Evolutionary conservation across 2,329 filamentous ascomycete genomes (phyloP).

Genomic region (Talaromyces sp.): DNA sequence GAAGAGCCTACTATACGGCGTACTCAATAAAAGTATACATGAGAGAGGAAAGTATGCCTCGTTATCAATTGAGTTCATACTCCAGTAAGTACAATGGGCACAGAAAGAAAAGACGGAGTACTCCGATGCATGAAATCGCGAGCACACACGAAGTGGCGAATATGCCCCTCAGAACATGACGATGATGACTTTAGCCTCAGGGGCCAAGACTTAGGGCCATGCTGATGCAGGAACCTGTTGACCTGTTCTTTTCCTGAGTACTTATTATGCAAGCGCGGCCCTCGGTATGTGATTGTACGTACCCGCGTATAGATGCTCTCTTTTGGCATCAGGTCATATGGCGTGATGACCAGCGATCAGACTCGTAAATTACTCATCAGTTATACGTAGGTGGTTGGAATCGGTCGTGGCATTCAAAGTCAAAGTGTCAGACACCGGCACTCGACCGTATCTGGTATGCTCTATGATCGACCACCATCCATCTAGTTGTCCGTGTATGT

Average conservation of each 20-base stretch:
- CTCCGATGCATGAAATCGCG: not conserved
- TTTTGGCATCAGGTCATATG: not conserved
- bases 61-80: not conserved
- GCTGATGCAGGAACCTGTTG: constrained; percentile 2
- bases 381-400: no score
- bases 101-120: not conserved
- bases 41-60: not conserved
- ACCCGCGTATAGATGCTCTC: not conserved
- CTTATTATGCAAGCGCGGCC: not conserved
- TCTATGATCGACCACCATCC: not conserved
- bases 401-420: not conserved
- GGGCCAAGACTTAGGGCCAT: not conserved
- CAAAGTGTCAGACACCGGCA: not conserved
- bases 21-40: not conserved
- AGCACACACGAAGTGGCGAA: not conserved
- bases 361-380: not conserved
- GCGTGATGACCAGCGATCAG: not conserved
- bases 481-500: not conserved
- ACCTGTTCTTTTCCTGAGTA: not conserved
- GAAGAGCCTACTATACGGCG: not conserved
- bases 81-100: no score
- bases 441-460: not conserved
- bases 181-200: constrained; percentile 3
- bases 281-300: not conserved
- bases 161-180: not conserved